phyloP scores from a whole-genome alignment of 176 grass and related monocot species.

The Zoysia pacifica region DNA sequence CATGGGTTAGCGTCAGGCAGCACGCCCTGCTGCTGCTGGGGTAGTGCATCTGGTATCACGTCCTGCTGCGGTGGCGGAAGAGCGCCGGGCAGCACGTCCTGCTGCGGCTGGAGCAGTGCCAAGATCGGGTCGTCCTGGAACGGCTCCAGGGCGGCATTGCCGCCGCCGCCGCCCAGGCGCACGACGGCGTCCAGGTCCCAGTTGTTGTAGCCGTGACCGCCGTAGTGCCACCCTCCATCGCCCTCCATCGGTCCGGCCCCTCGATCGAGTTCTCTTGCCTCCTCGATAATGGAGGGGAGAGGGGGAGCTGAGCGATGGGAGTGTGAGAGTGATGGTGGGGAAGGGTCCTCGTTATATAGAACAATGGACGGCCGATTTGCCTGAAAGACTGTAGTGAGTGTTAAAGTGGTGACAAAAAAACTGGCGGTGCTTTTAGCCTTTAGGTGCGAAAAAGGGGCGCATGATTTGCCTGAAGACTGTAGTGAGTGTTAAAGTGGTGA shows the following conservation, averaged over 20 bases:
- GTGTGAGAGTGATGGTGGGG: neutral
- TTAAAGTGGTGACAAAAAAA: neutral
- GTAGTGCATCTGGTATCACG: constrained; percentile 26
- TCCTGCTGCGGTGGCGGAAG: neutral
- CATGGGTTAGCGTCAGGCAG: too few species aligned
- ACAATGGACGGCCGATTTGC: neutral
- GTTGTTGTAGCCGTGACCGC: constrained; percentile 44
- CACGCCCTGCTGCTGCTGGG: neutral
- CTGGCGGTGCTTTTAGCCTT: neutral
- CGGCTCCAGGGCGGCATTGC: neutral
- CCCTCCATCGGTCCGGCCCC: constrained; percentile 10
- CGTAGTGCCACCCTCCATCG: constrained; percentile 5
- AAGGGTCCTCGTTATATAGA: neutral
- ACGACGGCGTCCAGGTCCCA: constrained; percentile 79
- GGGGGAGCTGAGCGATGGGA: neutral
- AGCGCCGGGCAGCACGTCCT: too few species aligned
- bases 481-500: too few species aligned
- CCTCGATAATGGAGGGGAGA: neutral
- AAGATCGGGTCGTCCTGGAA: constrained; percentile 20
- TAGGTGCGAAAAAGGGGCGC: neutral
- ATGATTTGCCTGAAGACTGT: neutral
- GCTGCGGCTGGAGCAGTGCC: neutral
- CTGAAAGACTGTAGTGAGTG: too few species aligned
- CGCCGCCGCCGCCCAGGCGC: constrained; percentile 28
- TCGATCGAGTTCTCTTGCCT: neutral